Evolutionary conservation across 2,329 filamentous ascomycete species (phyloP).

Genomic region (Clonostachys solani): DNA sequence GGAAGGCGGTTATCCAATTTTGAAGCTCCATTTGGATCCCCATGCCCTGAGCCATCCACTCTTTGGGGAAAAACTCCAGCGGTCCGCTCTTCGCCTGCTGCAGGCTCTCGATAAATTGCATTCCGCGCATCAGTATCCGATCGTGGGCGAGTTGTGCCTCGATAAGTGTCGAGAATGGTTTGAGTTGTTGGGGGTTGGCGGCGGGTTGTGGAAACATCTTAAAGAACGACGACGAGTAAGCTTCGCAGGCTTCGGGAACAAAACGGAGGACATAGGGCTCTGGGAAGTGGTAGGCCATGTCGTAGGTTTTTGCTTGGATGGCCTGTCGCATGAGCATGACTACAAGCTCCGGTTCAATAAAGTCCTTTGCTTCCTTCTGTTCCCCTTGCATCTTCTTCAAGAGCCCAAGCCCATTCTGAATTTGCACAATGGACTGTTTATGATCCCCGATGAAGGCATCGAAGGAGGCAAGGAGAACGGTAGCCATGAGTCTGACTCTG

Average conservation of each 20-base stretch:
- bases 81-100: constrained; percentile 41
- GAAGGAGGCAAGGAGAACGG: constrained; percentile 62
- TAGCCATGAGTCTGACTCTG: constrained; percentile 58
- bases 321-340: constrained; percentile 61
- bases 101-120: constrained; percentile 55
- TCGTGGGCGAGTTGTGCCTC: constrained; percentile 56
- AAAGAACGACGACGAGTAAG: constrained; percentile 12
- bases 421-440: constrained; percentile 55
- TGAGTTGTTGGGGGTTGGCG: constrained; percentile 3
- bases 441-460: constrained; percentile 64
- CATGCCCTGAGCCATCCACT: constrained; percentile 40
- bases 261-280: constrained; percentile 54
- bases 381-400: constrained; percentile 41
- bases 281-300: constrained; percentile 65
- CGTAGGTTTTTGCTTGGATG: constrained; percentile 64
- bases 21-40: constrained; percentile 46
- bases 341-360: constrained; percentile 53
- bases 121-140: constrained; percentile 47
- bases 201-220: constrained; percentile 26
- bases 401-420: constrained; percentile 52
- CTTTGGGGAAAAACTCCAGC: constrained; percentile 46
- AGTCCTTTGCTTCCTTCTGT: constrained; percentile 27
- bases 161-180: constrained; percentile 39
- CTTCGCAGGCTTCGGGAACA: constrained; percentile 10
- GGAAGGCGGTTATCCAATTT: constrained; percentile 52